Conservation (phyloP, 257 asterid genomes). For the Haberlea rhodopensis region DNA sequence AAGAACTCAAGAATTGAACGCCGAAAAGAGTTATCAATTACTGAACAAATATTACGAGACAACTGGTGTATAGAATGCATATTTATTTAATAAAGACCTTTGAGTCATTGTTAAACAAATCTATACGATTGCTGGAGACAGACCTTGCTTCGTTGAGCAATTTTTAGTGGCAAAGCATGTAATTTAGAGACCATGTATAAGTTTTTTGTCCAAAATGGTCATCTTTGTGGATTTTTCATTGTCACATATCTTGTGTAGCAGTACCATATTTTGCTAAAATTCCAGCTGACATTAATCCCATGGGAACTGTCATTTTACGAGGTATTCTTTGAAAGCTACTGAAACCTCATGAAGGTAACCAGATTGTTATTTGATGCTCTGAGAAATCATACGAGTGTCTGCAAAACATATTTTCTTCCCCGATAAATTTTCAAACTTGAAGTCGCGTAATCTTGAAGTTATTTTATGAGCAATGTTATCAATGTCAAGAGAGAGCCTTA, state of each 20-base stretch:
- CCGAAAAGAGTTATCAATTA: too few relatives aligned
- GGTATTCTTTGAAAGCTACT: too few relatives aligned
- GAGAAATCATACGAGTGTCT: not conserved
- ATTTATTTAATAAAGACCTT: not conserved
- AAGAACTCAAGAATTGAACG: not conserved
- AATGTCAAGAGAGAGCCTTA: not conserved
- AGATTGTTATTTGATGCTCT: not conserved
- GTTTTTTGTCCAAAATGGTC: not conserved
- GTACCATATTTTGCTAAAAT: not conserved
- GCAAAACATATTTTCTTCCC: not conserved
- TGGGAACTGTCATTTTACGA: too few relatives aligned
- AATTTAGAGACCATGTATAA: not conserved
- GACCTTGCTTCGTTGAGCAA: not conserved
- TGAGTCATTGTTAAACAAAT: not conserved
- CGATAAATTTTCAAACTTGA: not conserved
- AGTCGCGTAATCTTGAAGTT: too few relatives aligned
- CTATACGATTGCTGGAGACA: not conserved
- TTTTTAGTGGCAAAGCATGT: not conserved
- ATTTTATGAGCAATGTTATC: too few relatives aligned
- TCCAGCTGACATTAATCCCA: not conserved
- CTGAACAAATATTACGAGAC: not conserved
- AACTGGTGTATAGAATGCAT: not conserved
- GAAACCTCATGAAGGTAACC: not conserved
- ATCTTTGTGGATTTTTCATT: too few relatives aligned
- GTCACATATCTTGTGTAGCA: not conserved